Evolutionary conservation across 73 alveolate genomes (phyloP), one percentile per base, ranked within the genome.

Genomic region (Paramecium caudatum): DNA sequence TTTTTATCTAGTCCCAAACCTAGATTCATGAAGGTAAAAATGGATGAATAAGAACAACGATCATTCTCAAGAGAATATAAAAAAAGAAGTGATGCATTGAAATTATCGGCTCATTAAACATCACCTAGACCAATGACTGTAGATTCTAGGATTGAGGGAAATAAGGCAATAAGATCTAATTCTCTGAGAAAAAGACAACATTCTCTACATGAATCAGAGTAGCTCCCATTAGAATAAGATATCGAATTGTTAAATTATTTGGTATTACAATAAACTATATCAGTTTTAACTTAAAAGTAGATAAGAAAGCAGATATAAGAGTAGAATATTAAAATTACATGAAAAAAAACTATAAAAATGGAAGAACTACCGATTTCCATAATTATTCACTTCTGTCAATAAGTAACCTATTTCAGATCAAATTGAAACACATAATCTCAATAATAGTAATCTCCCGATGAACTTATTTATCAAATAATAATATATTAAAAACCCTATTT

Each of bases 251-350:
- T 55, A 10, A 43, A 55, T 55, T 55, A 55, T 55, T 21, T 55
- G n/a, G 80, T 55, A 55, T 23, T 55, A 21, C 3, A 27, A 27
- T 27, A 27, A 19, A 55, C 30, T 55, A 55, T 27, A 37, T 37
- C 30, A 55, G 80, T 55, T 55, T 55, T 55, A 55, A 55, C 30
- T 55, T 27, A 55, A 55, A 55, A 55, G 30, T 23, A 55, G 80
- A 25, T 23, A 55, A 55, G 23, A 55, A 15, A 23, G 30, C 30
- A 16, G 80, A 55, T 55, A 55, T 55, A 55, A 55, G 30, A 55
- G 80, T 55, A 55, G 80, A 55, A 55, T 55, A 16, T 55, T 55
- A 55, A 55, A 55, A 21, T 55, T 55, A 23, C 80, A 55, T 55
- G 80, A 55, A 21, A 55, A 55, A 55, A 55, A 55, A 55, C 23